Base-by-base conservation (phyloP, 192 early-diverging fungal genomes). In the Linnemannia hyalina region DNA sequence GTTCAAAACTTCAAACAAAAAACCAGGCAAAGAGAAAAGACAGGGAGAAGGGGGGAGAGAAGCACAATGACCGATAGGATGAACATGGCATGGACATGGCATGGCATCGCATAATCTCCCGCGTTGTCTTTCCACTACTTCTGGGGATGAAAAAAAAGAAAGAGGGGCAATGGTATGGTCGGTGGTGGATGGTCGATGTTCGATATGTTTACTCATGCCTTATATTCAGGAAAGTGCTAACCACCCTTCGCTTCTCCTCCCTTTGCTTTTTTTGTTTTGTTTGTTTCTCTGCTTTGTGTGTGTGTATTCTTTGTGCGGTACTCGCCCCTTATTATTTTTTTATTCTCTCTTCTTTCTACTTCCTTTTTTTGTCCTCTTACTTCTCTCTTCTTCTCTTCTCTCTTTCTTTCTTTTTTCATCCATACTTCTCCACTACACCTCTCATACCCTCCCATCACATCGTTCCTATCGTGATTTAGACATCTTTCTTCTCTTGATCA, bases 41-140 rank as follows among this genome's bases (percentile, higher is more conserved):
- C 35, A 22, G 42, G 60, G 22, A 57, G 29, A 68, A 44, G 65
- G 22, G 41, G 41, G 18, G 44, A 69, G 40, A 68, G 75, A 69
- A 32, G 38, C 68, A 69, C 35, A 20, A 40, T 38, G 38, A 69
- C 35, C 8, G 68, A 69, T 40, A 38, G 38, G 65, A 68, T 32
- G 16, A 26, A 68, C 26, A 68, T 13, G 65, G 68, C 38, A 40
- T 69, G 68, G 55, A 23, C 55, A 57, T 57, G 55, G 55, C 55
- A 57, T 57, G 55, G 55, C 55, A n/a, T n/a, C 55, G 55, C 55
- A 57, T 57, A 57, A 57, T 57, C 55, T 57, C n/a, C 55, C n/a
- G 55, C 55, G n/a, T 57, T 23, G 38, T 10, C 23, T 57, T 23
- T 57, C 55, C 18, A 22, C 18, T 18, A 52, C 49, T 57, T 23